Percentiles rank a stretch among this genome's conserved stretches.
phyloP scores from a whole-genome alignment of 805 yeast genomes.

The Ogataea corticis region DNA sequence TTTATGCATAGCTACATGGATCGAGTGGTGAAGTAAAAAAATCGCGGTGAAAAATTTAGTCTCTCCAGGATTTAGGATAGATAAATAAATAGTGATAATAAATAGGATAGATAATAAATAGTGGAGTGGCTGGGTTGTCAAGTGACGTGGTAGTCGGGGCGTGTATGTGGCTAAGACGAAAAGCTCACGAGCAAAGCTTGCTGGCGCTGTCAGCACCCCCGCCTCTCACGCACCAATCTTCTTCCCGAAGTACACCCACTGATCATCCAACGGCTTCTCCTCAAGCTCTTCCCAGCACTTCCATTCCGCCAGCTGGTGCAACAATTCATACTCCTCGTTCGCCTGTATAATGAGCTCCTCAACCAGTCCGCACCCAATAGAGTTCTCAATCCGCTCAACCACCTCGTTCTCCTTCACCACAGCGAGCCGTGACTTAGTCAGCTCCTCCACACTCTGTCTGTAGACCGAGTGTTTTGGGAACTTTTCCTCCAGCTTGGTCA shows the following conservation, averaged over 20 bases:
- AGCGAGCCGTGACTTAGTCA: slow-evolving; percentile 67
- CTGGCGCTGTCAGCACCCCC: too few species aligned
- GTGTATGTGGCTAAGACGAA: too few species aligned
- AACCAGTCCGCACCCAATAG: slow-evolving; percentile 79
- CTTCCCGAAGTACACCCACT: slow-evolving; percentile 81
- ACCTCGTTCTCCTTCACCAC: slow-evolving; percentile 65
- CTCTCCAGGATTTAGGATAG: too few species aligned
- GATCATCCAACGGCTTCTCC: slow-evolving; percentile 77
- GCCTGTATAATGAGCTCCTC: slow-evolving; percentile 86
- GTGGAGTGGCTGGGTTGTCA: too few species aligned
- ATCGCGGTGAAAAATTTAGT: neutral
- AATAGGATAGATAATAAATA: neutral
- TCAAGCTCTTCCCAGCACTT: slow-evolving; percentile 79
- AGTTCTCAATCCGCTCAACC: slow-evolving; percentile 63
- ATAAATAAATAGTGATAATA: slow-evolving; percentile 5
- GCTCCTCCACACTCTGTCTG: slow-evolving; percentile 68
- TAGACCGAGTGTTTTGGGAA: slow-evolving; percentile 76
- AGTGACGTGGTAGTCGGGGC: too few species aligned
- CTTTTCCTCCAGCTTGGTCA: slow-evolving; percentile 54
- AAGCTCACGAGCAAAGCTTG: too few species aligned
- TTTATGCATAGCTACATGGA: neutral
- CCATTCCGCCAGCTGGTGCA: slow-evolving; percentile 65
- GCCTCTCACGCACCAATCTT: slow-evolving; percentile 35
- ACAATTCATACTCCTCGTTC: slow-evolving; percentile 70
- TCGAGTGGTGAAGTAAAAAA: neutral